These are phyloP conservation scores for Populus hybrid DNA, from an alignment of 441 rosid species.

Conservation along the genomic window DNA sequence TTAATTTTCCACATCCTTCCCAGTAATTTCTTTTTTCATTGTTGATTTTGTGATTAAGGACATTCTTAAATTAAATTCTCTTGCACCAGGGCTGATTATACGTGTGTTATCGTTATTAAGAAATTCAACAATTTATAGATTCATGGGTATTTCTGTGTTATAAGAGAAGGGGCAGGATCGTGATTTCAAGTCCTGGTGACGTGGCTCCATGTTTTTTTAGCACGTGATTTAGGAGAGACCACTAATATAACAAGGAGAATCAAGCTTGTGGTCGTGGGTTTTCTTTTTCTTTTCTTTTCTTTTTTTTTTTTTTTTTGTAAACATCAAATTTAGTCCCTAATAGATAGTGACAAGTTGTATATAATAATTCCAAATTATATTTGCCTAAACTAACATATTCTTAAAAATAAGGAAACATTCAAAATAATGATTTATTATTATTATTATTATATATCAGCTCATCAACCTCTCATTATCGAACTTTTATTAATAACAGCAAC, in stretches of 20 bases:
- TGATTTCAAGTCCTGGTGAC: neutral
- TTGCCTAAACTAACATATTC: no score
- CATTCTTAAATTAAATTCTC: neutral
- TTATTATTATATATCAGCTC: no score
- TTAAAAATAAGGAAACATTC: no score
- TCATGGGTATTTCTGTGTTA: no score
- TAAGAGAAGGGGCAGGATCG: neutral
- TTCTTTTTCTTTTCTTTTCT: no score
- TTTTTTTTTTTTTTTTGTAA: no score
- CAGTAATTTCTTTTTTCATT: neutral
- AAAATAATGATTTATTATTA: no score
- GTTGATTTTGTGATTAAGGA: neutral
- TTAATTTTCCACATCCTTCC: no score
- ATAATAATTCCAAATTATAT: no score
- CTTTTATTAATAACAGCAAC: no score
- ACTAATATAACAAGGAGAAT: neutral
- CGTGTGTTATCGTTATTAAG: neutral
- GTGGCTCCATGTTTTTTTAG: neutral
- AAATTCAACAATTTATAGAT: neutral
- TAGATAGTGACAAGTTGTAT: no score
- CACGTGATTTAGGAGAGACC: neutral
- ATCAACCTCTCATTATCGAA: no score
- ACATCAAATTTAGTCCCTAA: neutral
- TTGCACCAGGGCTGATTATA: neutral
- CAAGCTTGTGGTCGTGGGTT: neutral